Percentiles rank a stretch among this genome's conserved stretches.
These are phyloP conservation scores for Taiwanofungus camphoratus DNA, from an alignment of 1,284 basidiomycete genomes.

Conservation along the genomic window DNA sequence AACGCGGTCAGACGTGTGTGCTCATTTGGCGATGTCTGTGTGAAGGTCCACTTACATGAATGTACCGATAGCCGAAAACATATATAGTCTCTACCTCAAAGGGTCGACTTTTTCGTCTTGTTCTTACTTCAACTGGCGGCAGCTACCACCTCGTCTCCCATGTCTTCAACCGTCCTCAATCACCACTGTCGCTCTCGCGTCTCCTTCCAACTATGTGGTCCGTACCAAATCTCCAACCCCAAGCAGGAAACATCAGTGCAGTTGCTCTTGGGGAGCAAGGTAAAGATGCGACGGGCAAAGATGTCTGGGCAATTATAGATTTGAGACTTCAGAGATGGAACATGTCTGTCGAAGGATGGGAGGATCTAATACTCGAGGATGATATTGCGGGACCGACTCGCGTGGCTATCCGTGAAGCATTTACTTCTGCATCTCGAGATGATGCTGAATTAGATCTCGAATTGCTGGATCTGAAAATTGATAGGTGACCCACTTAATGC, in stretches of 20 bases:
- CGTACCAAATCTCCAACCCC: constrained; percentile 26
- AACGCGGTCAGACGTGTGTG: constrained; percentile 55
- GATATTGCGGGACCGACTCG: constrained; percentile 43
- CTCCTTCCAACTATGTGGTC: constrained; percentile 55
- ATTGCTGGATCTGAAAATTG: constrained; percentile 59
- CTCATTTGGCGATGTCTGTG: neutral
- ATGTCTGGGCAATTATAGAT: constrained; percentile 62
- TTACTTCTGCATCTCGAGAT: constrained; percentile 32
- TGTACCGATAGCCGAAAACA: constrained; percentile 45
- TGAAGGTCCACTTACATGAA: neutral
- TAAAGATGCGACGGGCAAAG: constrained; percentile 33
- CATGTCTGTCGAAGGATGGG: constrained; percentile 60
- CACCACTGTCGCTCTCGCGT: constrained; percentile 49
- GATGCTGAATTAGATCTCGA: constrained; percentile 57
- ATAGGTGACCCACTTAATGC: constrained; percentile 36
- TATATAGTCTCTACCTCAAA: constrained; percentile 63
- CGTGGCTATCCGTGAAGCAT: constrained; percentile 37
- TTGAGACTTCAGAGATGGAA: constrained; percentile 66
- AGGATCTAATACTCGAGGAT: constrained; percentile 50
- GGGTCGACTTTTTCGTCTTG: constrained; percentile 61
- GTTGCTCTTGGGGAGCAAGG: constrained; percentile 44
- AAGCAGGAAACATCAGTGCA: constrained; percentile 53
- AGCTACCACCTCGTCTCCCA: constrained; percentile 55
- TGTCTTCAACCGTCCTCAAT: constrained; percentile 51
- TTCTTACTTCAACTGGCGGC: constrained; percentile 59